Base-by-base conservation (phyloP, 1,139 yeast species). In the Yarrowia galli region DNA sequence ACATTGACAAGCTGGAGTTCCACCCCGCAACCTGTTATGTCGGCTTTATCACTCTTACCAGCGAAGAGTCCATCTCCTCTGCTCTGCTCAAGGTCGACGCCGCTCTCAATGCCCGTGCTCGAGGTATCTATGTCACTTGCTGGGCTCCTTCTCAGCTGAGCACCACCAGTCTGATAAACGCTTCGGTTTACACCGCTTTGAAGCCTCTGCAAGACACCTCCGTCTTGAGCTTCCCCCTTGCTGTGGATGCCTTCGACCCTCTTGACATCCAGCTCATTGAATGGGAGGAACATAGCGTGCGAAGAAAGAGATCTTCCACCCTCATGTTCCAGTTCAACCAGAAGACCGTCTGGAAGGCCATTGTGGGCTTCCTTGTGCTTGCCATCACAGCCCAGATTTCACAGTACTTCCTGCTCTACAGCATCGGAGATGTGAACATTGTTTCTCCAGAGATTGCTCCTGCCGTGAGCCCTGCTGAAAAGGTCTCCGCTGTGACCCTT, bases 201-300 rank as follows among this genome's bases (percentile, higher is more conserved):
- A 25, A 42, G 15, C 51, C 49, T 3, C 51, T 58, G 5, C 64
- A 58, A 25, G 64, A 58, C 28, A 20, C 51, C 5, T 28, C 64
- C 12, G 40, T 58, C 10, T 42, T 58, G 20, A 58, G 51, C 42
- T 20, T 58, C 51, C 64, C 64, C 5, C 42, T 58, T 1, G 40
- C 64, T 2, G 22, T 58, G 13, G 64, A 58, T 32, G 5, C 64
- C 5, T 58, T 58, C n/a, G 64, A 58, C 64, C 64, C 64, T 2
- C 64, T 58, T 4, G 64, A 58, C 43, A 58, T 58, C 12, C 64
- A 58, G 32, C 64, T 58, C 10, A 58, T 58, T 32, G 64, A 58
- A 12, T 58, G 64, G 64, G 64, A 58, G 23, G 64, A 58, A 20
- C 64, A 58, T 18, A 20, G 42, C 20, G 51, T 43, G 3, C 51